These are phyloP conservation scores for Chytriomyces sp. DNA, from an alignment of 192 early-diverging fungal genomes.

Conservation along the genomic window DNA sequence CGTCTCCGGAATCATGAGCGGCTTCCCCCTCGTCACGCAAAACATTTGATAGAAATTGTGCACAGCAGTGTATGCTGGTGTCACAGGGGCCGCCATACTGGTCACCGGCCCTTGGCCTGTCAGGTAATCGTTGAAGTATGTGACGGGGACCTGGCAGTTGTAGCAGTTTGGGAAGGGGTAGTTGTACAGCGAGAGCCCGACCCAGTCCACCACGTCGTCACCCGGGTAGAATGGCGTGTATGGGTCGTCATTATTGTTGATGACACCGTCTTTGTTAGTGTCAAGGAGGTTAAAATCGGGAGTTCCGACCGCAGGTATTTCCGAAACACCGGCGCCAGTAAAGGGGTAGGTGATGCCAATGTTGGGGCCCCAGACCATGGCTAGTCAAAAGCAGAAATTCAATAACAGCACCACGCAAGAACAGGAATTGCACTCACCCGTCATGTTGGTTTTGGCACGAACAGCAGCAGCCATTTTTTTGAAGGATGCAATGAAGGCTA, in stretches of 20 bases:
- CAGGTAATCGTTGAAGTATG: conserved; percentile 34
- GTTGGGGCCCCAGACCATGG: conserved; percentile 53
- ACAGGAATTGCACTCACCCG: conserved; percentile 42
- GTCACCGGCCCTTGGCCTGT: not conserved
- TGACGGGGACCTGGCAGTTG: not conserved
- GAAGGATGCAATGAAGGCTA: conserved; percentile 28
- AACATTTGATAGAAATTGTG: conserved; percentile 46
- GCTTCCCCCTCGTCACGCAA: conserved; percentile 40
- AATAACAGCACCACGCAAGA: too few relatives aligned
- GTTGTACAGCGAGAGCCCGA: conserved; percentile 49
- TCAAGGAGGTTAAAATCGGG: conserved; percentile 28
- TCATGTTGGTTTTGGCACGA: conserved; percentile 39
- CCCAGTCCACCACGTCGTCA: conserved; percentile 55
- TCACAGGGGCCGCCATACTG: conserved; percentile 16
- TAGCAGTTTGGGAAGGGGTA: not conserved
- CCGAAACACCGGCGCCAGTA: not conserved
- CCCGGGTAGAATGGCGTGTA: conserved; percentile 58
- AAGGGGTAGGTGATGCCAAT: conserved; percentile 47
- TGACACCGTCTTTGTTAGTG: conserved; percentile 52
- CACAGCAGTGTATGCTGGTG: conserved; percentile 34
- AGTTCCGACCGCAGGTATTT: not conserved
- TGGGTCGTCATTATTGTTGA: conserved; percentile 48
- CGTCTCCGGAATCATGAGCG: conserved; percentile 41
- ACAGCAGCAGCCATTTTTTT: conserved; percentile 32
- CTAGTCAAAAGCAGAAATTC: conserved; percentile 24